Evolutionary conservation across 148 eudicot species (phyloP), one percentile per base, ranked within the genome.

Genomic region (Chenopodium suecicum): DNA sequence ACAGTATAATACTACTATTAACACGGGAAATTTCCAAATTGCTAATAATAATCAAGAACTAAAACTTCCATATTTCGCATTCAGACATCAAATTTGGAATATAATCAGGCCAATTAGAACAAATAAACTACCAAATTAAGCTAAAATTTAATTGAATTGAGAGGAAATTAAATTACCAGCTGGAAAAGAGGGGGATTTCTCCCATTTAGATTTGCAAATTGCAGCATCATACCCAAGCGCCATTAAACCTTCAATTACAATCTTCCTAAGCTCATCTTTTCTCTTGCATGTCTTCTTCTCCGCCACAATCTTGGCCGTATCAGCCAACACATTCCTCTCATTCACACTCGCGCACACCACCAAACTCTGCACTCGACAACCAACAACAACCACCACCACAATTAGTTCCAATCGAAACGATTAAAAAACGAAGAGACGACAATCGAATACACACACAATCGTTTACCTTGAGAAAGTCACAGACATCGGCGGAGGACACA

Each of bases 121-220:
- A 20, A 41, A 37, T 7, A 20, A 72, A 72, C 0, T 22, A 8
- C 17, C 27, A 72, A 46, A 72, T 71, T 44, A 41, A 71, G 23
- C 46, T 71, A 31, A 37, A 37, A 17, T 16, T 41, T n/a, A 52
- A 17, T 34, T 65, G 62, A 85, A 72, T 73, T 8, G 25, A 76
- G 13, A 79, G 1, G 70, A 20, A 25, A 1, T 2, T 25, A 13
- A 32, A 0, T 80, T 90, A 95, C 99, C 99, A 41, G 99, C 92
- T 20, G 98, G 97, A 85, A 88, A 85, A 10, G 95, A 84, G 44
- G 92, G 83, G 31, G 92, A 85, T 85, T 92, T 92, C 58, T 91
- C 99, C 99, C 99, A 95, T 48, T 86, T 85, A 1, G 98, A 92
- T 86, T 91, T 95, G 84, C 99, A 95, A 78, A 94, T 85, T 19